These are phyloP conservation scores for Cymbopogon citratus DNA, from an alignment of 176 grass and related monocot species.

Conservation along the genomic window DNA sequence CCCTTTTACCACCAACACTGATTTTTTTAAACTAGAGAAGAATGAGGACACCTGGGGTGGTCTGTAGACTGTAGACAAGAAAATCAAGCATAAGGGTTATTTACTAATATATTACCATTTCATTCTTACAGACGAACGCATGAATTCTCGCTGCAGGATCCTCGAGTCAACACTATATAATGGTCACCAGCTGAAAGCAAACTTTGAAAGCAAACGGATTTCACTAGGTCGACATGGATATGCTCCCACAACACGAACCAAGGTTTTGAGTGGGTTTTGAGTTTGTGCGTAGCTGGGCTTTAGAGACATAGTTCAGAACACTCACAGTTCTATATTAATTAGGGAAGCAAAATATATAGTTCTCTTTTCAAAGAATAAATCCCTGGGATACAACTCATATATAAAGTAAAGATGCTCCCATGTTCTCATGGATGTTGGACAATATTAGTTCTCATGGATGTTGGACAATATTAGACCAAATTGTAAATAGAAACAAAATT, in stretches of 20 bases:
- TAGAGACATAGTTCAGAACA: not conserved
- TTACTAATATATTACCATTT: slow-evolving; percentile 51
- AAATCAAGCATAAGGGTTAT: not conserved
- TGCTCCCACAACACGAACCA: slow-evolving; percentile 67
- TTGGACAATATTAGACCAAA: too few species aligned
- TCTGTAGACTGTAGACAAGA: slow-evolving; percentile 14
- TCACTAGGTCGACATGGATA: slow-evolving; percentile 39
- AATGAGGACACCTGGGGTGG: not conserved
- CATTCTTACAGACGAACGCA: slow-evolving; percentile 49
- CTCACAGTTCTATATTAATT: not conserved
- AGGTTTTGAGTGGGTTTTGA: slow-evolving; percentile 62
- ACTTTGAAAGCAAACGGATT: slow-evolving; percentile 36
- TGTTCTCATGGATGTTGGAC: too few species aligned
- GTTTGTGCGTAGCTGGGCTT: slow-evolving; percentile 33
- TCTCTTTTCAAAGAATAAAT: not conserved
- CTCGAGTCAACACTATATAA: slow-evolving; percentile 49
- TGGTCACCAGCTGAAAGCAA: slow-evolving; percentile 23
- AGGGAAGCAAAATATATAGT: not conserved
- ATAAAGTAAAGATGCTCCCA: too few species aligned
- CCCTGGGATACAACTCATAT: too few species aligned
- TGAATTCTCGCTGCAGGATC: slow-evolving; percentile 83
- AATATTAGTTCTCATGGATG: too few species aligned
- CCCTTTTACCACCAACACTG: not conserved
- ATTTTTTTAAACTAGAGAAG: not conserved
- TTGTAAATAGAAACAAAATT: too few species aligned